Percentiles rank a stretch among this genome's conserved stretches.
Conservation (phyloP, 345 rosid species). For the Eucalyptus shirleyi region DNA sequence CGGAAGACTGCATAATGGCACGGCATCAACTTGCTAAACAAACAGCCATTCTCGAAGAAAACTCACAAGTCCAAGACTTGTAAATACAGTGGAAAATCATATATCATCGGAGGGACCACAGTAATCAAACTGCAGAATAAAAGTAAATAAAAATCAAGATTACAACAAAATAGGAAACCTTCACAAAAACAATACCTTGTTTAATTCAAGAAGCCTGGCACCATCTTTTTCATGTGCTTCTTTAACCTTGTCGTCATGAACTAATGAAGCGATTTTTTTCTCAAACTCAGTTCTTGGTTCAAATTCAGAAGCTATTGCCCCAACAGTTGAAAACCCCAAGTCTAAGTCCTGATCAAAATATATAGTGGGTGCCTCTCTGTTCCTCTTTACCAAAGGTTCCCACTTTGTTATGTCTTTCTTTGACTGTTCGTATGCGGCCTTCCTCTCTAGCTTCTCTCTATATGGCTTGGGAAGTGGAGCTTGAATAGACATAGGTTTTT, state of each 20-base stretch:
- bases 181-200: conserved; percentile 31
- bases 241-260: conserved; percentile 38
- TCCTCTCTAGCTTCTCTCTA: conserved; percentile 70
- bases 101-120: not conserved
- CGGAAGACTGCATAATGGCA: not conserved
- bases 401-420: conserved; percentile 61
- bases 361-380: conserved; percentile 78
- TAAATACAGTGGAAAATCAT: not conserved
- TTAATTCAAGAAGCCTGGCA: conserved; percentile 72
- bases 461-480: conserved; percentile 74
- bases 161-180: not conserved
- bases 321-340: conserved; percentile 73
- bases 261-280: conserved; percentile 77
- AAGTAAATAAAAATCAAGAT: not conserved
- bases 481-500: conserved; percentile 37
- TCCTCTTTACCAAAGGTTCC: conserved; percentile 72
- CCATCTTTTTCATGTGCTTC: conserved; percentile 88
- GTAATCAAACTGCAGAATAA: not conserved
- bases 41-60: not conserved
- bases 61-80: not conserved
- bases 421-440: conserved; percentile 40
- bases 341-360: conserved; percentile 62
- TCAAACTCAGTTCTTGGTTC: conserved; percentile 90
- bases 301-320: conserved; percentile 89
- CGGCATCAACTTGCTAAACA: not conserved